Base-by-base conservation (phyloP, 2,329 filamentous ascomycete species). In the Malbranchea zuffiana region DNA sequence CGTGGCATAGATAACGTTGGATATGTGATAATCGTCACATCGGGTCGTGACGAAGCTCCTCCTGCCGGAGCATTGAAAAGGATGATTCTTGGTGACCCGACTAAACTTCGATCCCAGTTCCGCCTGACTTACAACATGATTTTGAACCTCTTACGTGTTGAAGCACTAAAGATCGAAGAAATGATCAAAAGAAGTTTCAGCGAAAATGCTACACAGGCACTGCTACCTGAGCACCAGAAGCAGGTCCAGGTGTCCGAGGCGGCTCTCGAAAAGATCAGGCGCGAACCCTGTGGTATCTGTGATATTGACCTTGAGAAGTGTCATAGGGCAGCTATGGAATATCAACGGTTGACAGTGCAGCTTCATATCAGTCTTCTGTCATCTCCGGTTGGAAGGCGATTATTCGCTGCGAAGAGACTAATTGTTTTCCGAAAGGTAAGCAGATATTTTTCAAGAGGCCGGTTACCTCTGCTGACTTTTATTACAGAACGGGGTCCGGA, bases 151-250 rank as follows among this genome's bases (percentile, higher is more conserved):
- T 69, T 98, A 32, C 80, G 90, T 23, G 90, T 98, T 2, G 90
- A 98, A 59, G 90, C 90, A 2, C 65, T 98, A 47, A 96, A 95
- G 65, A 96, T 98, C 49, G 90, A 98, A 58, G 90, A 98, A 62
- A 98, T 98, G 90, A 98, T 98, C 67, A 98, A 98, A 71, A 81
- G 90, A 47, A 95, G 87, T 58, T 98, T 98, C 68, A 95, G 88
- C 35, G 90, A 98, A 59, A 90, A 98, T 60, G 88, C 88, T 16
- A 96, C 88, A 0, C 90, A 98, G 55, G 87, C 92, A 44, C 64
- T 96, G 8, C 68, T 96, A 1, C 90, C 90, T 0, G 87, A 96
- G 59, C 88, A 96, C 50, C 87, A 98, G 61, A 93, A 93, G 60
- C 82, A 86, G 40, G 85, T 98, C 43, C 86, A 88, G 56, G 50